Conservation (phyloP, 495 filamentous ascomycete genomes). For the Xylaria telfairii region DNA sequence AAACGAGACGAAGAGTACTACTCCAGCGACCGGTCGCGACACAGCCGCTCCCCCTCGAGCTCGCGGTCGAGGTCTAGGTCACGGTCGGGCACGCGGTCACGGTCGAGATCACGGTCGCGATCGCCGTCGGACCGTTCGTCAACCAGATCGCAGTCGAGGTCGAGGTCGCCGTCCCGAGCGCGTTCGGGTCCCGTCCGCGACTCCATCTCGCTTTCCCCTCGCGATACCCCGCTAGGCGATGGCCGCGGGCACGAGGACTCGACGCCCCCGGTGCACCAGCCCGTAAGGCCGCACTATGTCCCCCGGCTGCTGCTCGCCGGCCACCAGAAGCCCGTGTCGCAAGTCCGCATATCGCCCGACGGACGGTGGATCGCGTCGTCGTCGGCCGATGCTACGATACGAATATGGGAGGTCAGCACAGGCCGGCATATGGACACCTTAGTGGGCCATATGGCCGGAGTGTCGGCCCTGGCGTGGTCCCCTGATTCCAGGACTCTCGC, state of each 20-base stretch:
- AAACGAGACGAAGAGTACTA: slow-evolving; percentile 41
- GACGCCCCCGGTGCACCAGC: slow-evolving; percentile 28
- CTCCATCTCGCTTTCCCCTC: slow-evolving; percentile 40
- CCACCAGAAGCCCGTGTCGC: slow-evolving; percentile 79
- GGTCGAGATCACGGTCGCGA: slow-evolving; percentile 7
- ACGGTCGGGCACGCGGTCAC: slow-evolving; percentile 37
- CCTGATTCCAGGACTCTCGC: slow-evolving; percentile 86
- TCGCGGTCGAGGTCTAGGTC: slow-evolving; percentile 42
- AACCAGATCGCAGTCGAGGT: slow-evolving; percentile 45
- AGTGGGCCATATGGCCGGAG: slow-evolving; percentile 91
- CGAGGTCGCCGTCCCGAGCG: slow-evolving; percentile 30
- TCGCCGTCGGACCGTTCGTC: slow-evolving; percentile 39
- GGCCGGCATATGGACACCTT: slow-evolving; percentile 83
- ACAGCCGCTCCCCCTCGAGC: slow-evolving; percentile 34
- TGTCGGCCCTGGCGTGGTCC: slow-evolving; percentile 88
- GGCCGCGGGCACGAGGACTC: slow-evolving; percentile 21
- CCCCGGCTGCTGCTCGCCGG: slow-evolving; percentile 61
- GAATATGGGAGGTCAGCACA: slow-evolving; percentile 84
- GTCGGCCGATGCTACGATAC: slow-evolving; percentile 86
- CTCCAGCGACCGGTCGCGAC: slow-evolving; percentile 42
- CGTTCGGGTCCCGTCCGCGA: slow-evolving; percentile 33
- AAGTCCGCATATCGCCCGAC: slow-evolving; percentile 89
- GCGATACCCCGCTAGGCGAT: slow-evolving; percentile 26
- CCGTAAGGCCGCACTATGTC: slow-evolving; percentile 45
- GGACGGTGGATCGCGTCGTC: slow-evolving; percentile 87